Evolutionary conservation across 139 green algal species (phyloP).

Genomic region (Penium margaritaceum): DNA sequence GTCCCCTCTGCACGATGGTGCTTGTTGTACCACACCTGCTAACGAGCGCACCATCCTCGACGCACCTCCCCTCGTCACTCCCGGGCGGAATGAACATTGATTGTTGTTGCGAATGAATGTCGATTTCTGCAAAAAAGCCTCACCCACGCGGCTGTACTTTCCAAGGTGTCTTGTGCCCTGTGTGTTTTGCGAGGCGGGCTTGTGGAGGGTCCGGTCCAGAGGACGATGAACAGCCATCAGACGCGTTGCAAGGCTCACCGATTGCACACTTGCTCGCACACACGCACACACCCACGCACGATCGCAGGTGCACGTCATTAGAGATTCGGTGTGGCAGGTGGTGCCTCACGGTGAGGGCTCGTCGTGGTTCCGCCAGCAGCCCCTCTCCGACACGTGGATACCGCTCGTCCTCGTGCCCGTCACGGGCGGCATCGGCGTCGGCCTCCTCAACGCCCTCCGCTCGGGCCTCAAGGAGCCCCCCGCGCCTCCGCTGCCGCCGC

Average conservation of each 20-base stretch:
- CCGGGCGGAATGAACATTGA: no score
- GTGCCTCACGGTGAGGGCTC: conserved; percentile 19
- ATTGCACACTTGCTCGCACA: background rate
- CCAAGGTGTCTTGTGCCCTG: background rate
- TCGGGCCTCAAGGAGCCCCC: conserved; percentile 1
- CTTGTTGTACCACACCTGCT: no score
- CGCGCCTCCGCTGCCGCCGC: no score
- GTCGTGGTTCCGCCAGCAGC: conserved; percentile 28
- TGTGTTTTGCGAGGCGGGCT: no score
- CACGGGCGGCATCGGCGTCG: conserved; percentile 28
- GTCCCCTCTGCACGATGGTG: no score
- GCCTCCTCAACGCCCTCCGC: conserved; percentile 17
- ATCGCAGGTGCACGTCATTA: conserved; percentile 30
- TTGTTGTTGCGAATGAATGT: no score
- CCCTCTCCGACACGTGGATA: conserved; percentile 19
- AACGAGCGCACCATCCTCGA: no score
- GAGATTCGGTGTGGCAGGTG: conserved; percentile 18
- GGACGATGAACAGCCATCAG: no score
- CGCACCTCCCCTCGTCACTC: no score
- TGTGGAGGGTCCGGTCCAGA: no score
- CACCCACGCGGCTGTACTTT: background rate
- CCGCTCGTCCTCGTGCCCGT: conserved; percentile 33
- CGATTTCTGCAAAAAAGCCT: no score
- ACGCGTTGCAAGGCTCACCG: background rate
- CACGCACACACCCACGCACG: background rate